Evolutionary conservation across 768 basidiomycete species (phyloP), one percentile per base, ranked within the genome.

Genomic region (Suillus sp.): DNA sequence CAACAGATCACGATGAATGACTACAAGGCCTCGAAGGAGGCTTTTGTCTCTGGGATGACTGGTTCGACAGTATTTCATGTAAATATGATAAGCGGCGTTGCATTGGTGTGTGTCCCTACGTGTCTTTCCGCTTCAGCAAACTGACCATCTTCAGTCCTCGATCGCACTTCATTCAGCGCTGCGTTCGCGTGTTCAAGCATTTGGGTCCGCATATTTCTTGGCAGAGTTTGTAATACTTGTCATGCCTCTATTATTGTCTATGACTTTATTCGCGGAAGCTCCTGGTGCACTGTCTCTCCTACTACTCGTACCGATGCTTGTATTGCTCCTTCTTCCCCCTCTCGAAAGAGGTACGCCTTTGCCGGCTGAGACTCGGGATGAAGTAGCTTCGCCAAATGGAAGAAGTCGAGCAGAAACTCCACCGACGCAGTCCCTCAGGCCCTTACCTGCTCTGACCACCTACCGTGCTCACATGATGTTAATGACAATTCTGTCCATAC

Each of bases 391-490:
- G 11, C 62, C 60, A 48, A 47, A 62, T 30, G 56, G 38, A 57
- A 40, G 56, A 57, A 57, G 37, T 40, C 40, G 25, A 13, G 13
- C 9, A 37, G 47, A 62, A 32, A 35, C 60, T 18, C 51, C 62
- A 14, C 35, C 57, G 6, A 43, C 32, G 5, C 56, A 66, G 35
- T 30, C 68, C n/a, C 57, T 74, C 20, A 65, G 79, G n/a, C 83
- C 81, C 2, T 76, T 94, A 53, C 86, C 93, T 1, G 89, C 93
- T 45, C 73, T 99, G 62, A 93, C 94, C 13, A 85, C 89, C 0
- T 99, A 96, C 73, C 81, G 97, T 51, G 88, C 95, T 3, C 92
- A 97, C 71, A 96, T 98, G 95, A 90, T 99, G 84, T 78, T 97
- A 22, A 86, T 99, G 83, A 98, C 97, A 0, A 75, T 91, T 40